Base-by-base conservation (phyloP, 75 land plant species). In the Selaginella moellendorffii region DNA sequence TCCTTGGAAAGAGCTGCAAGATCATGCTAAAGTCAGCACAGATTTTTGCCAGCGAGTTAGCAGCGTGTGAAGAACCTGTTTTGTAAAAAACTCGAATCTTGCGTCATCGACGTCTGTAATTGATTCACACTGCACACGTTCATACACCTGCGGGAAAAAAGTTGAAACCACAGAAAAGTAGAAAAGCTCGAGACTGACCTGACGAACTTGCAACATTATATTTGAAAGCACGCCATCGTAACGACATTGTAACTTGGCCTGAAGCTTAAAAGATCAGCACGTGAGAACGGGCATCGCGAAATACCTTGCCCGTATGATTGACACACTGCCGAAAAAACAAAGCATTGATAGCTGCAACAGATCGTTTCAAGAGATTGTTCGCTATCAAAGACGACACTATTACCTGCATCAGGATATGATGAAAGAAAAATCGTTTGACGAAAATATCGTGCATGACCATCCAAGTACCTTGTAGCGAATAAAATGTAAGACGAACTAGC, bases 281-380 rank as follows among this genome's bases (percentile, higher is more conserved):
- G n/a, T n/a, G n/a, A n/a, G n/a, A n/a, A n/a, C n/a, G n/a, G n/a
- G n/a, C n/a, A n/a, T n/a, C n/a, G n/a, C n/a, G n/a, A 24, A 61
- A 24, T 65, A 91, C 96, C 86, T 92, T 92, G 65, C 97, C 96
- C 61, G 74, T 64, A 72, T 78, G 84, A 61, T 92, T 92, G 20
- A 69, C 22, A 56, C 95, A 92, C 2, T 64, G 70, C 2, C 78
- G 81, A 73, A 78, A 72, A 71, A 92, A 92, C 26, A 78, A 53
- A 1, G 79, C 82, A 78, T 85, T 85, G 28, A 91, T 75, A 0
- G 81, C 95, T 91, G 80, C 24, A 53, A 18, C 54, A 1, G 19
- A 30, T 30, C 29, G 46, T 36, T 5, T 36, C 5, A 5, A 36
- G 5, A 36, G 46, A 36, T n/a, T n/a, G n/a, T n/a, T n/a, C n/a